Percentiles rank a stretch among this genome's conserved stretches.
These are phyloP conservation scores for Torulaspora delbrueckii DNA, from an alignment of 805 yeast genomes.

Conservation along the genomic window DNA sequence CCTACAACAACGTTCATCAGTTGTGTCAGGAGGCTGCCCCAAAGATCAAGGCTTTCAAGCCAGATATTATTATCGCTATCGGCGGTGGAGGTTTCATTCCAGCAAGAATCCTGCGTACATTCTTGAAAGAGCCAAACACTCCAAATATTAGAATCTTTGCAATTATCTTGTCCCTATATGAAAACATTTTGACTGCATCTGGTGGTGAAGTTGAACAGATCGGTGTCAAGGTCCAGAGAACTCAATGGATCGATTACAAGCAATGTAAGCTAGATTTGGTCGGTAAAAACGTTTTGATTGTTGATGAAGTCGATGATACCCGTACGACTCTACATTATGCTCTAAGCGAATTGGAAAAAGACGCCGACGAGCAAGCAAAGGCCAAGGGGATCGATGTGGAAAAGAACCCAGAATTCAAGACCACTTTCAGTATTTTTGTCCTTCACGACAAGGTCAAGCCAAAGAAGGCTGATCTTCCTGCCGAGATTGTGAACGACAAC, in stretches of 20 bases:
- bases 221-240: conserved; percentile 69
- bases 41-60: conserved; percentile 64
- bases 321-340: conserved; percentile 82
- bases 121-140: conserved; percentile 78
- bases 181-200: conserved; percentile 63
- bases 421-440: conserved; percentile 71
- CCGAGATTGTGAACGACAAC: conserved; percentile 52
- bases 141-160: conserved; percentile 94
- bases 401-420: conserved; percentile 42
- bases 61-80: conserved; percentile 88
- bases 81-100: conserved; percentile 99
- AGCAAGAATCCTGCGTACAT: conserved; percentile 91
- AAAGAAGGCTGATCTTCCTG: conserved; percentile 68
- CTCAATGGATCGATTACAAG: conserved; percentile 78
- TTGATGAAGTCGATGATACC: conserved; percentile 84
- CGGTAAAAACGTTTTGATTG: conserved; percentile 66
- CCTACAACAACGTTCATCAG: conserved; percentile 78
- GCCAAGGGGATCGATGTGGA: conserved; percentile 44
- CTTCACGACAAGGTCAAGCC: conserved; percentile 70
- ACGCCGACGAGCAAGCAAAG: conserved; percentile 56
- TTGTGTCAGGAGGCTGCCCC: conserved; percentile 60
- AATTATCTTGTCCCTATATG: conserved; percentile 85
- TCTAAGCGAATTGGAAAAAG: conserved; percentile 65
- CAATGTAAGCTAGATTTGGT: conserved; percentile 55
- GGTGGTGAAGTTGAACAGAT: conserved; percentile 49